A percentile compares a stretch with the other conserved stretches of the same genome.
These are phyloP conservation scores for Lactuca sativa DNA, from an alignment of 129 eudicot genomes.

Conservation along the genomic window DNA sequence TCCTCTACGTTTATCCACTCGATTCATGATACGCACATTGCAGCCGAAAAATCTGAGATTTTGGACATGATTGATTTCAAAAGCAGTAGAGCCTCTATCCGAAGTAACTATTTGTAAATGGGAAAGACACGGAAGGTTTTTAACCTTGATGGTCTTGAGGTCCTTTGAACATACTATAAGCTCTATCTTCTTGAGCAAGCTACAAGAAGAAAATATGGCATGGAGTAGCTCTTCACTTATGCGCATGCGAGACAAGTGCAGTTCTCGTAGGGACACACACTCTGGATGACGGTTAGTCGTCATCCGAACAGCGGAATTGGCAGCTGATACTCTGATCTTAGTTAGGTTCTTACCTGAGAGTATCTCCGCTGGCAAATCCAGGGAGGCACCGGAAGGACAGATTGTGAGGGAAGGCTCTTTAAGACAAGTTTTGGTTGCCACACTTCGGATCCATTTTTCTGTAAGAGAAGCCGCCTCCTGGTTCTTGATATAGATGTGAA, in stretches of 20 bases:
- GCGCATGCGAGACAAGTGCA: background rate
- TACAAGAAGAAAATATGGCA: background rate
- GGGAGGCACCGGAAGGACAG: background rate
- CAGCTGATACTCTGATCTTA: background rate
- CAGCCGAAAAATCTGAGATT: background rate
- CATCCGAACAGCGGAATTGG: background rate
- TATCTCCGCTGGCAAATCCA: slow-evolving; percentile 1
- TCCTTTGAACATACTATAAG: background rate
- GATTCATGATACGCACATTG: background rate
- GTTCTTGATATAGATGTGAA: background rate
- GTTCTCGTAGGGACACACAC: background rate
- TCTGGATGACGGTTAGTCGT: background rate
- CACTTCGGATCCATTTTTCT: background rate
- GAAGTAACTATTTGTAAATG: background rate
- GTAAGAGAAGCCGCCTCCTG: background rate
- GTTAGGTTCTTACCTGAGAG: background rate
- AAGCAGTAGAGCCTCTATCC: background rate
- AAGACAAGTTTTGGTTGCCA: background rate
- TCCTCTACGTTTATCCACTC: background rate
- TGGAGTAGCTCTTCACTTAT: background rate
- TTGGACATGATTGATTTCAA: background rate
- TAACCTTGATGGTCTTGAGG: background rate
- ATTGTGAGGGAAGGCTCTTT: slow-evolving; percentile 2
- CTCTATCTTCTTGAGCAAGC: slow-evolving; percentile 1
- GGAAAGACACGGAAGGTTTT: background rate